Base-by-base conservation (phyloP, 1,284 basidiomycete species). In the Phlebopus sp. region DNA sequence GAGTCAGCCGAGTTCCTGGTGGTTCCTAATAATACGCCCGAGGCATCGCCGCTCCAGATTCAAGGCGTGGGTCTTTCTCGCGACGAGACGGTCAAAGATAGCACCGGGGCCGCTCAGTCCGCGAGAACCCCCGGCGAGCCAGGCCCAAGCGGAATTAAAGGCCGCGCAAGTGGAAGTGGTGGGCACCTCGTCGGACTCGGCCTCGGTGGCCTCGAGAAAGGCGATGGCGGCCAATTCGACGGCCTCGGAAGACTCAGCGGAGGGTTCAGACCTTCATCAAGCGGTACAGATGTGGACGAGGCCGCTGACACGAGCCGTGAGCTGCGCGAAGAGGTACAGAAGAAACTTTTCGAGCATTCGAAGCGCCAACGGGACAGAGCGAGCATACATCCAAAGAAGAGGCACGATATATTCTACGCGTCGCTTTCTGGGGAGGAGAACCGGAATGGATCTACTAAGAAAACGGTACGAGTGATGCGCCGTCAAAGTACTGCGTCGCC, bases 351-450 rank as follows among this genome's bases (percentile, higher is more conserved):
- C 14, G 59, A 60, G 18, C 53, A 50, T 27, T 37, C 58, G 2
- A 52, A 46, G 19, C 55, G 59, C 5, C 51, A 53, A 34, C 59
- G 55, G 0, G 51, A 42, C 2, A 50, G 57, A 9, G 45, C 45
- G 34, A 50, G 37, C 45, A 55, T 58, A 11, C 60, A 44, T 2
- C 60, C 64, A 0, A 41, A 41, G 23, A 66, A 32, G 36, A 49
- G 36, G 1, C 51, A 63, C n/a, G 64, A 67, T 31, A 56, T 63
- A 43, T 66, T 67, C 47, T 67, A 64, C 35, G 54, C 50, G 8
- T 47, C 63, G 0, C 47, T 50, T 2, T 47, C 45, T 18, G 57
- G 42, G 39, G 38, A 35, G 29, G 43, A 42, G 15, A 39, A 37
- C 36, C 44, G 47, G n/a, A 21, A 15, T 14, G 27, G 3, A 40